Evolutionary conservation across 2,329 filamentous ascomycete genomes (phyloP).

Genomic region (Phaeosphaeria sp.): DNA sequence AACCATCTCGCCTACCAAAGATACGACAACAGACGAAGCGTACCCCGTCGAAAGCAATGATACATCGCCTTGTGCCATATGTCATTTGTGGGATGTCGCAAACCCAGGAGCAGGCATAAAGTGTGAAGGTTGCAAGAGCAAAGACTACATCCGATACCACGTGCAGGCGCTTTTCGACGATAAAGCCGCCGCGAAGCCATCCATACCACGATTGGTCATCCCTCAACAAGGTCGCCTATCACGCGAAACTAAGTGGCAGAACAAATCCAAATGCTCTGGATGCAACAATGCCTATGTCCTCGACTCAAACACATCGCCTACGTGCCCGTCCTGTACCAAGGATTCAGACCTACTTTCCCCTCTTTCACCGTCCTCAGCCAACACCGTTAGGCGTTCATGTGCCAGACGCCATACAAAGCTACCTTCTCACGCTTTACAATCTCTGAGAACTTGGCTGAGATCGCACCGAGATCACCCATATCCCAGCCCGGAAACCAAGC

Average conservation of each 20-base stretch:
- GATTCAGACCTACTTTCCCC: conserved; percentile 15
- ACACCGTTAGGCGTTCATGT: conserved; percentile 35
- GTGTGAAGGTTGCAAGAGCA: conserved; percentile 30
- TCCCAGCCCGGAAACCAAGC: conserved; percentile 38
- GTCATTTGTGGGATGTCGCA: conserved; percentile 32
- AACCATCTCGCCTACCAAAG: conserved; percentile 28
- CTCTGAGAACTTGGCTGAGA: conserved; percentile 39
- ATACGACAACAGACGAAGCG: conserved; percentile 13
- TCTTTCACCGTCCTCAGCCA: conserved; percentile 8
- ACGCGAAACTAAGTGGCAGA: background rate
- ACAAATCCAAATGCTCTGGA: conserved; percentile 24
- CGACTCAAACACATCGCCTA: conserved; percentile 10
- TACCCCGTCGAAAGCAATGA: conserved; percentile 12
- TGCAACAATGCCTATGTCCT: conserved; percentile 30
- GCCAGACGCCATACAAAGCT: conserved; percentile 39
- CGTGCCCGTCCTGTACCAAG: conserved; percentile 22
- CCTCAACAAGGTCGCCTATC: conserved; percentile 7
- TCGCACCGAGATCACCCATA: conserved; percentile 41
- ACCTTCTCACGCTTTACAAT: conserved; percentile 32
- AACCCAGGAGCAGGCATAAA: conserved; percentile 26
- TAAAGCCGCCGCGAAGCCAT: background rate
- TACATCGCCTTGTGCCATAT: conserved; percentile 23
- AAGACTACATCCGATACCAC: conserved; percentile 2
- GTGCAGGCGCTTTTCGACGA: background rate
- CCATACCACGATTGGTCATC: conserved; percentile 14